Evolutionary conservation across 1,139 yeast genomes (phyloP).

Genomic region (Eremothecium sinecaudum): DNA sequence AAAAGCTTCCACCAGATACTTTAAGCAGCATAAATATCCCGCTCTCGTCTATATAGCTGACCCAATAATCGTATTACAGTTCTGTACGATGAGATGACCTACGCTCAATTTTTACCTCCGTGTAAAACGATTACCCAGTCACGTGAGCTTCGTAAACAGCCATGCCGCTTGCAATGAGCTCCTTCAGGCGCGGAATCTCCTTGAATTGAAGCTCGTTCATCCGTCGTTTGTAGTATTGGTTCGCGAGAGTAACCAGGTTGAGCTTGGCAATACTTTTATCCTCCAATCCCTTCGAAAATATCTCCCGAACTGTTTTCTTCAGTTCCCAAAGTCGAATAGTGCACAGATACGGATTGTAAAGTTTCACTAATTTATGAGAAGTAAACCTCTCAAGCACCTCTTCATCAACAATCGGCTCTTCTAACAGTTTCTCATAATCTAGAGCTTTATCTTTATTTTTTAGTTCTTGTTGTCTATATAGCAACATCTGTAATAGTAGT

Average conservation of each 20-base stretch:
- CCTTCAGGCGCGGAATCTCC: slow-evolving; percentile 20
- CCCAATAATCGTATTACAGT: too few relatives aligned
- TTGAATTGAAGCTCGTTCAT: slow-evolving; percentile 18
- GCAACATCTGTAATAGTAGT: slow-evolving; percentile 22
- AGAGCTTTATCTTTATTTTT: slow-evolving; percentile 17
- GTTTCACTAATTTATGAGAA: slow-evolving; percentile 18
- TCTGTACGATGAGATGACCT: too few relatives aligned
- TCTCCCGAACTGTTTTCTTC: slow-evolving; percentile 16
- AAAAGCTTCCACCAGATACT: too few relatives aligned
- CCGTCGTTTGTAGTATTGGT: slow-evolving; percentile 22
- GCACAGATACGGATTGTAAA: slow-evolving; percentile 20
- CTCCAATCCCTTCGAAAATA: slow-evolving; percentile 17
- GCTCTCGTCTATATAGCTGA: too few relatives aligned
- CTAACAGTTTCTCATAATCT: slow-evolving; percentile 14
- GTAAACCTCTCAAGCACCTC: slow-evolving; percentile 17
- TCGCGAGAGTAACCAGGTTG: slow-evolving; percentile 23
- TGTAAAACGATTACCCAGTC: neutral
- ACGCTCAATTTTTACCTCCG: too few relatives aligned
- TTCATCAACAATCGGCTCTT: slow-evolving; percentile 25
- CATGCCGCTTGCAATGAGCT: slow-evolving; percentile 2
- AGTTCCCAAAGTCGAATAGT: slow-evolving; percentile 18
- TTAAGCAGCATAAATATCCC: too few relatives aligned
- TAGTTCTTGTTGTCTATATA: slow-evolving; percentile 24
- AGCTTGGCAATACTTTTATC: slow-evolving; percentile 7
- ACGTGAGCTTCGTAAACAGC: neutral